Evolutionary conservation across 108 stramenopile species (phyloP), one percentile per base, ranked within the genome.

Genomic region (Pseudonitzschia multiseries): DNA sequence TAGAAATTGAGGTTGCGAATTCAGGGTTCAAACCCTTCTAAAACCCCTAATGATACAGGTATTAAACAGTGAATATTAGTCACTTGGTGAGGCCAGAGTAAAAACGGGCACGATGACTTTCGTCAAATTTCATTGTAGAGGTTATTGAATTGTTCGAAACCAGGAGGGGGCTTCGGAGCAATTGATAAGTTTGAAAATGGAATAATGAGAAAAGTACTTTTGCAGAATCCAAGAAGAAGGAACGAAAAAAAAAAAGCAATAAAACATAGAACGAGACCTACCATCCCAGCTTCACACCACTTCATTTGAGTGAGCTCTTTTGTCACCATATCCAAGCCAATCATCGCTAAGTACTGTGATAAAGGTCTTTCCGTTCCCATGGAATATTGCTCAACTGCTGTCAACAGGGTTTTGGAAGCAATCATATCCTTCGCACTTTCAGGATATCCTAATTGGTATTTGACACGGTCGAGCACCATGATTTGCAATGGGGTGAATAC

Each of bases 361-460:
- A 95, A 69, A 20, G 91, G 86, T 13, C 94, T 80, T 29, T 54
- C 84, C 10, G 76, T 84, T 22, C 94, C 94, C 94, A 95, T 95
- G 17, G 84, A 72, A 64, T 95, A 95, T 68, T 91, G 85, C 29
- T 95, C 91, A 43, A 92, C 87, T 8, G 91, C 91, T 31, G 89
- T 91, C 63, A 91, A 79, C 18, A 91, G 61, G 26, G 56, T 82
- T 48, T 89, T 87, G 15, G 88, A 74, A 48, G 75, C 78, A 13
- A 92, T 46, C 86, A 92, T 86, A 73, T 90, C 93, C 57, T 71
- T 89, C 9, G 90, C 83, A 26, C 86, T 70, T 71, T 93, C 92
- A n/a, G 94, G 94, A 80, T 96, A 96, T 21, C 91, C 92, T 26
- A 96, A 69, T 63, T 91, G 89, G 57, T 88, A 80, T 71, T 93